Conservation (phyloP, 2,329 filamentous ascomycete species). For the Pyricularia pennisetigena region DNA sequence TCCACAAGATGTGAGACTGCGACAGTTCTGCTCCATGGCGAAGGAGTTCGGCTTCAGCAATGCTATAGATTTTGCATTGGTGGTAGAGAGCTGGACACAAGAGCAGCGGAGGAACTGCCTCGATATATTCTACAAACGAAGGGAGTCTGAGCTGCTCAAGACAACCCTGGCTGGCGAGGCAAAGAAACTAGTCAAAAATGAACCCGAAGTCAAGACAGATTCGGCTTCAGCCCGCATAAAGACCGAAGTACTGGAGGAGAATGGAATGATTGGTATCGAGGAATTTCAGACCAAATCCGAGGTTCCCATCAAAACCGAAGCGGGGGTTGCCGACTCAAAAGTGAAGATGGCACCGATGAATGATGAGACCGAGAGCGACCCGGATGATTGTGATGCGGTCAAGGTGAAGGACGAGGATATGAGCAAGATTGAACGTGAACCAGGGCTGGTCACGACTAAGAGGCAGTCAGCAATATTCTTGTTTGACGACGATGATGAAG, state of each 20-base stretch:
- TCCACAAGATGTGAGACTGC: slow-evolving; percentile 58
- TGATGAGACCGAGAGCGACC: slow-evolving; percentile 3
- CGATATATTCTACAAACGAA: slow-evolving; percentile 66
- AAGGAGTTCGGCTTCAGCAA: slow-evolving; percentile 64
- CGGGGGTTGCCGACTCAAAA: not conserved
- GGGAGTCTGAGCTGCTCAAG: slow-evolving; percentile 42
- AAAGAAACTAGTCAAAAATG: slow-evolving; percentile 8
- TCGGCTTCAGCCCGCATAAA: not conserved
- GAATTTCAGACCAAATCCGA: not conserved
- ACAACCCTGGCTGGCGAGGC: slow-evolving; percentile 16
- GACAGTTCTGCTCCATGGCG: slow-evolving; percentile 91
- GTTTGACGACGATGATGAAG: slow-evolving; percentile 1
- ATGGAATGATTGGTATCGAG: not conserved
- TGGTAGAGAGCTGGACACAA: slow-evolving; percentile 86
- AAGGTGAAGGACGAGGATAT: not conserved
- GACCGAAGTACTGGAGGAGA: slow-evolving; percentile 1
- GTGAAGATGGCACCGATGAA: slow-evolving; percentile 4
- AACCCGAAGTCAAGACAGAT: slow-evolving; percentile 1
- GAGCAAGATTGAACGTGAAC: not conserved
- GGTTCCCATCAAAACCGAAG: not conserved
- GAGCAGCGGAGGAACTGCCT: slow-evolving; percentile 69
- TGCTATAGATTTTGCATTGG: slow-evolving; percentile 75
- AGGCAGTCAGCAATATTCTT: not conserved
- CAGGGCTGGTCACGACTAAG: not conserved
- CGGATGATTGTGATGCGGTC: not conserved